phyloP scores from a whole-genome alignment of 2,329 filamentous ascomycete genomes.

The Exophiala spinifera region DNA sequence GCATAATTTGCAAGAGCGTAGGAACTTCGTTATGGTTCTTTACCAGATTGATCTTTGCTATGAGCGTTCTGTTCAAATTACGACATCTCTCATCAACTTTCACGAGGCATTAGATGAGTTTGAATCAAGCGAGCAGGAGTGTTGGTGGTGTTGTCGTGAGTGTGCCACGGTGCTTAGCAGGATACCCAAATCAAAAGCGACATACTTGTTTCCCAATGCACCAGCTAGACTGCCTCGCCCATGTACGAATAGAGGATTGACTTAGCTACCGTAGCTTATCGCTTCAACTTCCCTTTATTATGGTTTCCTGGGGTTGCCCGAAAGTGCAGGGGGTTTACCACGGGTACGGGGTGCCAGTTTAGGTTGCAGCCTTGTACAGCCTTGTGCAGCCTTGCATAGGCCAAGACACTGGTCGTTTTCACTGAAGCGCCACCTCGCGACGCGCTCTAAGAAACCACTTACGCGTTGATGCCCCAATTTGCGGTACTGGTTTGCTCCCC shows the following conservation, averaged over 20 bases:
- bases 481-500: neutral
- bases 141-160: neutral
- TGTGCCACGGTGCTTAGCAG: neutral
- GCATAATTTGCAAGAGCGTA: constrained; percentile 4
- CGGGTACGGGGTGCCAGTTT: too few species aligned
- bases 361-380: neutral
- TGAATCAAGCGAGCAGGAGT: neutral
- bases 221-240: too few species aligned
- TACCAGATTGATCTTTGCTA: neutral
- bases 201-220: neutral
- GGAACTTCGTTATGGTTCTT: neutral
- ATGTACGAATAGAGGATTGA: too few species aligned
- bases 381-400: constrained; percentile 1
- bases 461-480: neutral
- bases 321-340: too few species aligned
- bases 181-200: neutral
- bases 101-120: neutral
- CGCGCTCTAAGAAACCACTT: too few species aligned
- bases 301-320: neutral
- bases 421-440: neutral
- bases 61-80: neutral
- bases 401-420: neutral
- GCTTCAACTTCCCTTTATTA: neutral
- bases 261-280: too few species aligned
- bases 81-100: neutral